These are phyloP conservation scores for Buddleja alternifolia DNA, from an alignment of 257 asterid genomes.

Conservation along the genomic window DNA sequence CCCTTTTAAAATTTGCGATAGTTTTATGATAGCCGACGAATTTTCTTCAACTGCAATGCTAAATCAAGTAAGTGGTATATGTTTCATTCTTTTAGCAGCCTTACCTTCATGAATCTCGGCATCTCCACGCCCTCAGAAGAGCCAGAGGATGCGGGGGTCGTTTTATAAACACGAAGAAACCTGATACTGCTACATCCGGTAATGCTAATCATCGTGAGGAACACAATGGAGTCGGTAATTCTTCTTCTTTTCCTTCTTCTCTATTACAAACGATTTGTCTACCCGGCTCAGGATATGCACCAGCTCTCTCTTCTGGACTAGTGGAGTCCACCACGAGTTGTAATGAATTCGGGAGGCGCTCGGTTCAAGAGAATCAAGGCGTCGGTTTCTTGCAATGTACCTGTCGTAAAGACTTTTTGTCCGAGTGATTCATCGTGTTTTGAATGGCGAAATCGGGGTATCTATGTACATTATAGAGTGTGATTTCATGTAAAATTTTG, in stretches of 20 bases:
- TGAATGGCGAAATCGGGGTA: too few species aligned
- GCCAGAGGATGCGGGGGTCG: slow-evolving; percentile 78
- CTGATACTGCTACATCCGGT: background rate
- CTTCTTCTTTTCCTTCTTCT: too few species aligned
- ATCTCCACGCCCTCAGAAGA: slow-evolving; percentile 55
- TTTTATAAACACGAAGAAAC: slow-evolving; percentile 55
- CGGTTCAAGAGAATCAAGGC: slow-evolving; percentile 25
- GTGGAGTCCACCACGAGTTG: slow-evolving; percentile 19
- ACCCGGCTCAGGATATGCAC: slow-evolving; percentile 24
- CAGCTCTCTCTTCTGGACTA: slow-evolving; percentile 21
- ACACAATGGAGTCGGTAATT: slow-evolving; percentile 17
- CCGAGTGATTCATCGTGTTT: slow-evolving; percentile 28
- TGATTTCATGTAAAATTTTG: too few species aligned
- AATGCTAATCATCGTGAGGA: slow-evolving; percentile 25
- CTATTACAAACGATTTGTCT: background rate
- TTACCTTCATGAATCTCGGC: slow-evolving; percentile 67
- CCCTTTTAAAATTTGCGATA: background rate
- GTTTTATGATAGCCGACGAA: background rate
- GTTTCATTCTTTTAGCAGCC: slow-evolving; percentile 46
- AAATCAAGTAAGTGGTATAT: background rate
- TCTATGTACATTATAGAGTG: too few species aligned
- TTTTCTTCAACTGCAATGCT: background rate
- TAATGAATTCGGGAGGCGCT: slow-evolving; percentile 23
- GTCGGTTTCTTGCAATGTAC: slow-evolving; percentile 32
- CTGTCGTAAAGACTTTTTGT: slow-evolving; percentile 22